Evolutionary conservation across 2,329 filamentous ascomycete genomes (phyloP), one percentile per base, ranked within the genome.

Genomic region (Hypoxylon rubiginosum): DNA sequence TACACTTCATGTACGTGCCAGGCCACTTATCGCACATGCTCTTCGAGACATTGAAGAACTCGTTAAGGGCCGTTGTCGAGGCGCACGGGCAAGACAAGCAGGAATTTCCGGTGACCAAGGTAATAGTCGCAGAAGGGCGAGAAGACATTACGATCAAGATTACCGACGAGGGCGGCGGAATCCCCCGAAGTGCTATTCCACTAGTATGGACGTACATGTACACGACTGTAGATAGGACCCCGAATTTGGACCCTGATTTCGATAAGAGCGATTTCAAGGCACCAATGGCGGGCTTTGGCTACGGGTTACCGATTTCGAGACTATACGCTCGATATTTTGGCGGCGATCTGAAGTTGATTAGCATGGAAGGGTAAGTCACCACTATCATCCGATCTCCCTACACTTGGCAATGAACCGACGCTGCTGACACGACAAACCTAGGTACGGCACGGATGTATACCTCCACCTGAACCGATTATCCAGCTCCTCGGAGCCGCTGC

Each of bases 171-270:
- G 96, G 96, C 64, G 96, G 96, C 69, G 96, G 96, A 67, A 98
- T 99, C 57, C 94, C 96, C 0, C 86, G 96, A 74, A 97, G 92
- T 74, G 89, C 93, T 56, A 98, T 99, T 69, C 96, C 96, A 4
- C 86, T 99, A 13, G 96, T 98, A n/a, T 99, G 96, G 96, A 99
- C 96, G 11, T 99, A 99, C 80, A 99, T 98, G 96, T 99, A 99
- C 80, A 99, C 96, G 36, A 99, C 96, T 1, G 96, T 99, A 70
- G 96, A 98, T 79, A 90, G 94, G 73, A 98, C 96, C 21, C 96
- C 96, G 13, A 97, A 90, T 76, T 83, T 99, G 68, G 96, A 99
- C 77, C 96, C 96, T 0, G 95, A 98, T 78, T 99, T 98, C 79
- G 95, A 99, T 81, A 97, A 98, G 83, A 97, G 91, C 81, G 96